phyloP scores from a whole-genome alignment of 352 stramenopile genomes.

The Globisporangium acanthophoron region DNA sequence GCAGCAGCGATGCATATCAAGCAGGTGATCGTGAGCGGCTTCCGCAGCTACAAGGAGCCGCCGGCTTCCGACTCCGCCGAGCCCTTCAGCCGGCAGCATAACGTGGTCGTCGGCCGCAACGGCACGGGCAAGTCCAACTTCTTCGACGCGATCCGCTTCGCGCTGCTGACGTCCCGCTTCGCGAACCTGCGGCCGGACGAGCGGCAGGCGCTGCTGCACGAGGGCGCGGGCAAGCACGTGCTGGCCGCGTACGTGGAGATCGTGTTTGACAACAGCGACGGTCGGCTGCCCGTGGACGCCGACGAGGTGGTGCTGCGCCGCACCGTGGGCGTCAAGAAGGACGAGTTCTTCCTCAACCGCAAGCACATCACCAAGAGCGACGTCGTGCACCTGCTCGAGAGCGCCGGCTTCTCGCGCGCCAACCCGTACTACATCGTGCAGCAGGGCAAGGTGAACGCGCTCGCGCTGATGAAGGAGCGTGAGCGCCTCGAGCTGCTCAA shows the following conservation, averaged over 20 bases:
- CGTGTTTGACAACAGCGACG: conserved; percentile 99
- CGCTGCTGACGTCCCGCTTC: conserved; percentile 92
- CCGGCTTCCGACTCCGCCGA: conserved; percentile 66
- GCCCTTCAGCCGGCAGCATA: conserved; percentile 92
- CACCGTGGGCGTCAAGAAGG: conserved; percentile 99
- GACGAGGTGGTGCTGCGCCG: conserved; percentile 95
- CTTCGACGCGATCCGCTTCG: conserved; percentile 99
- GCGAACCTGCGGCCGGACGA: conserved; percentile 90
- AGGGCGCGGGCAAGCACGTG: conserved; percentile 92
- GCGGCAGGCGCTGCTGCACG: conserved; percentile 93
- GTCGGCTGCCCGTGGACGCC: conserved; percentile 89
- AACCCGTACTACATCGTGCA: conserved; percentile 99
- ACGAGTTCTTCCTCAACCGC: conserved; percentile 99
- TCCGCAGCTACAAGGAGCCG: conserved; percentile 91
- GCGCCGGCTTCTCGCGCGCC: conserved; percentile 96
- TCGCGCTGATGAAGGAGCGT: conserved; percentile 98
- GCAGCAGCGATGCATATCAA: conserved; percentile 92
- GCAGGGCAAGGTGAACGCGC: conserved; percentile 98
- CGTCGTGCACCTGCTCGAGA: conserved; percentile 97
- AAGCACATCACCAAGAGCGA: conserved; percentile 98
- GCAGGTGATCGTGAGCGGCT: conserved; percentile 93
- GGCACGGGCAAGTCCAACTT: conserved; percentile 97
- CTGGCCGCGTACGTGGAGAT: conserved; percentile 99
- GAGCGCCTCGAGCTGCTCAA: conserved; percentile 97
- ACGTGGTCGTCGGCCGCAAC: conserved; percentile 98